Conservation (phyloP, 495 filamentous ascomycete genomes). For the Trichocladium antarcticum region DNA sequence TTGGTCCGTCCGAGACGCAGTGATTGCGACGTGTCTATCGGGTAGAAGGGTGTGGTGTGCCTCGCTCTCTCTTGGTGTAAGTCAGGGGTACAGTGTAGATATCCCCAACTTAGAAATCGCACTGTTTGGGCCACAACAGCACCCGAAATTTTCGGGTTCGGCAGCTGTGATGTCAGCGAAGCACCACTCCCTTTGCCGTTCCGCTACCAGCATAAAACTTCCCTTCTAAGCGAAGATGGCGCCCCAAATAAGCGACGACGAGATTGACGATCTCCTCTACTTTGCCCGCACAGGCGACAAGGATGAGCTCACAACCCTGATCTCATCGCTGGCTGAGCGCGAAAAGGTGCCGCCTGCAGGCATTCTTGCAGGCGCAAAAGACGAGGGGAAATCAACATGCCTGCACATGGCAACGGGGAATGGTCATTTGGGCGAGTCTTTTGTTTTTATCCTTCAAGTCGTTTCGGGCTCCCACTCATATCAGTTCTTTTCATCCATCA, state of each 20-base stretch:
- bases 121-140: conserved; percentile 13
- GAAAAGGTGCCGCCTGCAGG: conserved; percentile 41
- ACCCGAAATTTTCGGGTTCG: not conserved
- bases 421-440: conserved; percentile 58
- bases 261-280: conserved; percentile 83
- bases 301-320: conserved; percentile 50
- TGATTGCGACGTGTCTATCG: too few relatives aligned
- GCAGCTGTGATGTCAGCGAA: conserved; percentile 8
- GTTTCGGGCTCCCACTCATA: not conserved
- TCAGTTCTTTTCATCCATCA: not conserved
- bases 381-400: conserved; percentile 59
- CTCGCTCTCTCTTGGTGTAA: too few relatives aligned
- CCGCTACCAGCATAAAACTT: not conserved
- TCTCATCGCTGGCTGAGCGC: conserved; percentile 46
- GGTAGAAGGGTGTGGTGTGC: too few relatives aligned
- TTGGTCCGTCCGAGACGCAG: conserved; percentile 7
- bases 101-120: not conserved
- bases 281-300: conserved; percentile 65
- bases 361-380: conserved; percentile 54
- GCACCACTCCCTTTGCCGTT: not conserved
- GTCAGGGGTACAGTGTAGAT: conserved; percentile 4
- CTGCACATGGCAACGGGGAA: conserved; percentile 88
- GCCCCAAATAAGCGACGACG: conserved; percentile 52
- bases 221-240: conserved; percentile 28
- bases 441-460: not conserved